These are phyloP conservation scores for Sarocladium brachiariae DNA, from an alignment of 2,329 filamentous ascomycete species.

Conservation along the genomic window DNA sequence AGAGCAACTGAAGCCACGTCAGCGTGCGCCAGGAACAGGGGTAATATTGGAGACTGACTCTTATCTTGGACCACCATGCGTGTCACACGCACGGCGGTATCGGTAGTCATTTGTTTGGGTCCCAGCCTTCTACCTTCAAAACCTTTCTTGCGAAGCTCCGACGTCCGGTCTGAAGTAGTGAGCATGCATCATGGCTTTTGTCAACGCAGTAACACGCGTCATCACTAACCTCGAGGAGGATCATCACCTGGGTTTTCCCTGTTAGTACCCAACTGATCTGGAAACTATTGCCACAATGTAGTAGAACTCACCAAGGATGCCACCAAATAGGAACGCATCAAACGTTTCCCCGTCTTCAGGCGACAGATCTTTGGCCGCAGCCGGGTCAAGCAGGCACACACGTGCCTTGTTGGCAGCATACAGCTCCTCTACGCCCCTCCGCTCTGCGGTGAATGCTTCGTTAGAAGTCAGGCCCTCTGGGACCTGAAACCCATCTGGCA, in stretches of 20 bases:
- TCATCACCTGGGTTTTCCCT: slow-evolving; percentile 63
- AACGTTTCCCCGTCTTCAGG: slow-evolving; percentile 79
- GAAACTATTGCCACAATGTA: background rate
- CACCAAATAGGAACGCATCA: slow-evolving; percentile 90
- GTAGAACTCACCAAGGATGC: slow-evolving; percentile 69
- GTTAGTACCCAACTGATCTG: slow-evolving; percentile 10
- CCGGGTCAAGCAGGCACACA: slow-evolving; percentile 85
- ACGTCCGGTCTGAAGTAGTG: slow-evolving; percentile 69
- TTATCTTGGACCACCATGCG: slow-evolving; percentile 80
- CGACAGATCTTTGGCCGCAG: slow-evolving; percentile 71
- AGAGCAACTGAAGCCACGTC: slow-evolving; percentile 54
- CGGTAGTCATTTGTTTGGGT: slow-evolving; percentile 95
- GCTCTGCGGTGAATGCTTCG: slow-evolving; percentile 64
- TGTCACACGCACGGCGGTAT: slow-evolving; percentile 92
- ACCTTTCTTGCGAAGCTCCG: slow-evolving; percentile 90
- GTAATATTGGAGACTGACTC: slow-evolving; percentile 43
- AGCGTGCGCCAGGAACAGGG: slow-evolving; percentile 8
- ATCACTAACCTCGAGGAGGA: slow-evolving; percentile 71
- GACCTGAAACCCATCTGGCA: slow-evolving; percentile 63
- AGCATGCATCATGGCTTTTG: slow-evolving; percentile 8
- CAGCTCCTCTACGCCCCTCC: slow-evolving; percentile 73
- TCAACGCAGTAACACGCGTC: background rate
- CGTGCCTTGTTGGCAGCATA: slow-evolving; percentile 65
- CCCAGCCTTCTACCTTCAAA: slow-evolving; percentile 83
- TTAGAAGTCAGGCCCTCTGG: slow-evolving; percentile 48